phyloP scores from a whole-genome alignment of 148 eudicot genomes.

The Nepenthes mirabilis region DNA sequence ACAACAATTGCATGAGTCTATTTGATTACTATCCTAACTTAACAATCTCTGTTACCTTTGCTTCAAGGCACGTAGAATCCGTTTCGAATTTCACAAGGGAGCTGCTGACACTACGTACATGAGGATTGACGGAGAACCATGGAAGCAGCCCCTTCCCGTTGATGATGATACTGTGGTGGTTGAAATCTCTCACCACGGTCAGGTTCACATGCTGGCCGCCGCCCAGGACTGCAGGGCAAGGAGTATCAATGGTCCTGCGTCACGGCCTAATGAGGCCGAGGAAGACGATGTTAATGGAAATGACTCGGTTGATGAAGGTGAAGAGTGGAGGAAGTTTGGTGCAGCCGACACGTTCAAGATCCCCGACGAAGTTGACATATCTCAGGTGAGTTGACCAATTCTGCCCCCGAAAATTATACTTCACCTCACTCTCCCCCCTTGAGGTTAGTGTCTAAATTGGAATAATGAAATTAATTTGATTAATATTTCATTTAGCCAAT shows the following conservation, averaged over 20 bases:
- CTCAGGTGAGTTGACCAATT: conserved; percentile 44
- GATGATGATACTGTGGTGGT: conserved; percentile 73
- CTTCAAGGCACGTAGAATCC: conserved; percentile 6
- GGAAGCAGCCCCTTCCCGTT: conserved; percentile 83
- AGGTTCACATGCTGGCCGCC: conserved; percentile 85
- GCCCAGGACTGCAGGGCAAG: conserved; percentile 30
- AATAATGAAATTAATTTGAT: too few relatives aligned
- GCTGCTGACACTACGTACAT: conserved; percentile 60
- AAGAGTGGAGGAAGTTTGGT: conserved; percentile 78
- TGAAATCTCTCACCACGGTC: conserved; percentile 74
- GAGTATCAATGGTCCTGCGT: conserved; percentile 41
- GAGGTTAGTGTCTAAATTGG: too few relatives aligned
- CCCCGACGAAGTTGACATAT: conserved; percentile 66
- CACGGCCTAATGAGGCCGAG: conserved; percentile 9
- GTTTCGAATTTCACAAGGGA: conserved; percentile 79
- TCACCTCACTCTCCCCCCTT: too few relatives aligned
- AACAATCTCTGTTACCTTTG: too few relatives aligned
- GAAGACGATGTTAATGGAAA: conserved; percentile 37
- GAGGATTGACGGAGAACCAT: conserved; percentile 98
- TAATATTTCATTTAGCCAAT: too few relatives aligned
- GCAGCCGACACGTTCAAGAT: conserved; percentile 80
- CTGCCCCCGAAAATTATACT: too few relatives aligned
- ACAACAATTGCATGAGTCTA: too few relatives aligned
- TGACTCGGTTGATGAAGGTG: conserved; percentile 33
- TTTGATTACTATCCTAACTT: too few relatives aligned